Evolutionary conservation across 2,329 filamentous ascomycete species (phyloP), one percentile per base, ranked within the genome.

Genomic region (Xylariaceae sp.): DNA sequence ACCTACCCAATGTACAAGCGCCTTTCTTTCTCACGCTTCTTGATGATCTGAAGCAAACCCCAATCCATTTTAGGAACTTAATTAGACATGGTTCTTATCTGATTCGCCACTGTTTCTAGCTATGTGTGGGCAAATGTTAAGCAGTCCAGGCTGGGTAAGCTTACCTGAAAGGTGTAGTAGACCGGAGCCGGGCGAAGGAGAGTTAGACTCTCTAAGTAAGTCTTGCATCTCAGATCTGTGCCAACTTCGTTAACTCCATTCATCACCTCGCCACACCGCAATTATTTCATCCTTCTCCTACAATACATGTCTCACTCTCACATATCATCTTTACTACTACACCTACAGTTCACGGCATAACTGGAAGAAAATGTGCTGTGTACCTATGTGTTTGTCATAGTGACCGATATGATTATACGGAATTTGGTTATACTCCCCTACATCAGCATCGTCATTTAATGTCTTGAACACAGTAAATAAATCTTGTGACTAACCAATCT

Each of bases 21-120:
- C 33, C n/a, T 36, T n/a, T 14, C 16, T 36, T 28, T 21, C n/a
- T 28, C 24, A n/a, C n/a, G n/a, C n/a, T n/a, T n/a, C n/a, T n/a
- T n/a, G 28, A 33, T n/a, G 14, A 14, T 31, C 34, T 31, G 23
- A 21, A 41, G 26, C 19, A 33, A 14, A 7, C 3, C 24, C 24
- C 55, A 54, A 53, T 1, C 59, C 51, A 17, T 33, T 56, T 55
- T 55, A 53, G 59, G 53, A 57, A 56, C 16, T 36, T 48, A 29
- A 63, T 59, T 63, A 43, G 54, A 65, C 60, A 58, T 61, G 43
- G 28, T 16, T 34, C 53, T 21, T 36, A n/a, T 57, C 60, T 64
- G 58, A 66, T 68, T 67, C 58, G 66, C 58, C 44, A 21, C 39
- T 58, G 33, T 36, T 36, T 23, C 45, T 47, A 56, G 50, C 52